These are phyloP conservation scores for Aspergillus affinis DNA, from an alignment of 495 filamentous ascomycete genomes.

Conservation along the genomic window DNA sequence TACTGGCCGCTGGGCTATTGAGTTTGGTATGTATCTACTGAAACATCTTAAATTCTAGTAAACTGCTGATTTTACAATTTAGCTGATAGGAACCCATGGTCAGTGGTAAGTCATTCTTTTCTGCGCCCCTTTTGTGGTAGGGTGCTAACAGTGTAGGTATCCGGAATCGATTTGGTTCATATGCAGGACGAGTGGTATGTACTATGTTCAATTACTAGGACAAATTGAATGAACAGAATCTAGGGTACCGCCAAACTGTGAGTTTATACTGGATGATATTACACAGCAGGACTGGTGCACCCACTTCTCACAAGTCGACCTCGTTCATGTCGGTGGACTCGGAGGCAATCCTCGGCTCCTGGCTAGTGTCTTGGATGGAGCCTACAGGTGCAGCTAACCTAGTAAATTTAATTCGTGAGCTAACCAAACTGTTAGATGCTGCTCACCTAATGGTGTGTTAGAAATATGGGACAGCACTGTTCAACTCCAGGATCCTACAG, in stretches of 20 bases:
- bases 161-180: not conserved
- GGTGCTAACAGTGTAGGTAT: not conserved
- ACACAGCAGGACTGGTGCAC: not conserved
- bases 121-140: not conserved
- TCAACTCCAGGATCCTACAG: not conserved
- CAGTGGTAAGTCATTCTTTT: not conserved
- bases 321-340: not conserved
- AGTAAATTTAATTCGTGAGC: not conserved
- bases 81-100: not conserved
- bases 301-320: not conserved
- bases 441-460: not conserved
- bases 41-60: not conserved
- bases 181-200: not conserved
- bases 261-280: not conserved
- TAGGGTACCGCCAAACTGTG: not conserved
- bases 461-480: not conserved
- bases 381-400: not conserved
- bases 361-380: not conserved
- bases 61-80: not conserved
- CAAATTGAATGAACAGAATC: not conserved
- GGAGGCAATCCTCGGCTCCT: not conserved
- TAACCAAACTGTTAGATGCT: not conserved
- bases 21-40: not conserved
- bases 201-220: not conserved
- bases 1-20: not conserved